Evolutionary conservation across 495 filamentous ascomycete genomes (phyloP).

Genomic region (Penicillium nucicola): DNA sequence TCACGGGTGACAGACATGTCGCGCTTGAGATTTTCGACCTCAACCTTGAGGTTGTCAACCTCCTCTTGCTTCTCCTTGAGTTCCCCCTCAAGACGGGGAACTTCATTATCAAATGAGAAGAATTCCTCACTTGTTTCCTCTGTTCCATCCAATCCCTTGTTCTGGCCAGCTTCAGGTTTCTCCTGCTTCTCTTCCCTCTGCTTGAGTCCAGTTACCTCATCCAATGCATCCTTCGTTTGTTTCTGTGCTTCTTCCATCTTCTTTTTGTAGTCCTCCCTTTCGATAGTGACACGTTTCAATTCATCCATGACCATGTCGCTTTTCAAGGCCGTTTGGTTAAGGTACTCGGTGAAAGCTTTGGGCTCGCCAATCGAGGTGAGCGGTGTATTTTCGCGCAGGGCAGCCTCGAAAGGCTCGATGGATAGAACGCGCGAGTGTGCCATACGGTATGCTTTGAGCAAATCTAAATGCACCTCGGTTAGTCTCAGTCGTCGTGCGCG

Average conservation of each 20-base stretch:
- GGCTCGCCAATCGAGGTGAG: conserved; percentile 84
- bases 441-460: conserved; percentile 84
- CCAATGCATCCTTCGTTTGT: conserved; percentile 53
- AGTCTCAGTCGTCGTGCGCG: conserved; percentile 1
- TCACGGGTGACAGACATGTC: conserved; percentile 58
- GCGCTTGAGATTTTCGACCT: conserved; percentile 53
- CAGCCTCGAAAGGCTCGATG: conserved; percentile 91
- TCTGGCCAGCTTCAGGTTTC: conserved; percentile 7
- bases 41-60: conserved; percentile 60
- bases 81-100: conserved; percentile 62
- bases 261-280: conserved; percentile 76
- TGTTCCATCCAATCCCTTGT: conserved; percentile 21
- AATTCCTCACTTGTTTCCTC: conserved; percentile 67
- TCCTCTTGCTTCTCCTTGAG: conserved; percentile 62
- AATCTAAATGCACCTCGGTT: conserved; percentile 52
- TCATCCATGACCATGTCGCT: conserved; percentile 90
- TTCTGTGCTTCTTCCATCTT: conserved; percentile 69
- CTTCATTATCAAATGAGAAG: conserved; percentile 82
- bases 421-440: conserved; percentile 79
- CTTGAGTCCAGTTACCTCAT: conserved; percentile 51
- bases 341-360: conserved; percentile 81
- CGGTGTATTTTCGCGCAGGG: conserved; percentile 86
- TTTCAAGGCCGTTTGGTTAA: conserved; percentile 84
- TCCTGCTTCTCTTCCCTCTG: conserved; percentile 37
- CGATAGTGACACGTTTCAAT: conserved; percentile 78